Evolutionary conservation across 176 grass and related monocot species (phyloP), one percentile per base, ranked within the genome.

Genomic region (Avena eriantha): DNA sequence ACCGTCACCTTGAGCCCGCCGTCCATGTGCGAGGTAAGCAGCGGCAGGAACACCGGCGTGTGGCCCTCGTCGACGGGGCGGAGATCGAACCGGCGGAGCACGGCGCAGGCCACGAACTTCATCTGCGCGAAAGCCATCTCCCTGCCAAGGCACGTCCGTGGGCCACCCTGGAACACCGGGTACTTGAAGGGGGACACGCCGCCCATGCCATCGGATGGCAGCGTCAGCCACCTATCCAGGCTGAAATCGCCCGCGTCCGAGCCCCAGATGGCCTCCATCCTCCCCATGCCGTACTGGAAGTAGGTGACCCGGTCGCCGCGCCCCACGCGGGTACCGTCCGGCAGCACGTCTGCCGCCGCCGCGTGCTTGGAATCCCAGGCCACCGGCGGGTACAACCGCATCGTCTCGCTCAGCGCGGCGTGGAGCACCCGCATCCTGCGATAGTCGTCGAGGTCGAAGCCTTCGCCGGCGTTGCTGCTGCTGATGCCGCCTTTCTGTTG

Each of bases 211-310:
- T 54, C 80, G 12, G 72, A 10, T 7, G 71, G 71, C 24, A 78
- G 15, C 11, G 87, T 7, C 4, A 98, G 86, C 95, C 95, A 98
- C 51, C 95, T 55, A 17, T 46, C 49, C 6, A 80, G 56, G 69
- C 93, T 88, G 93, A 98, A 98, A 8, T 94, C 69, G 39, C 1
- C 19, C 31, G 90, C 91, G 69, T 89, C 82, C 33, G 88, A 68
- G 7, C 96, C 96, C 96, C 96, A 98, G 80, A 96, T 83, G 73
- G 55, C 34, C 84, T 94, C 84, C 93, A 95, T 94, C 83, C 96
- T 48, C 51, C 93, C 96, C 96, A 98, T 98, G 5, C 96, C 96
- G 87, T 96, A 98, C 64, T 93, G 96, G 49, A 94, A 98, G 83
- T 96, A 98, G 7, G 93, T 98, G 80, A 96, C 93, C 0, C 96